Conservation (phyloP, 257 asterid genomes). For the Perilla frutescens region DNA sequence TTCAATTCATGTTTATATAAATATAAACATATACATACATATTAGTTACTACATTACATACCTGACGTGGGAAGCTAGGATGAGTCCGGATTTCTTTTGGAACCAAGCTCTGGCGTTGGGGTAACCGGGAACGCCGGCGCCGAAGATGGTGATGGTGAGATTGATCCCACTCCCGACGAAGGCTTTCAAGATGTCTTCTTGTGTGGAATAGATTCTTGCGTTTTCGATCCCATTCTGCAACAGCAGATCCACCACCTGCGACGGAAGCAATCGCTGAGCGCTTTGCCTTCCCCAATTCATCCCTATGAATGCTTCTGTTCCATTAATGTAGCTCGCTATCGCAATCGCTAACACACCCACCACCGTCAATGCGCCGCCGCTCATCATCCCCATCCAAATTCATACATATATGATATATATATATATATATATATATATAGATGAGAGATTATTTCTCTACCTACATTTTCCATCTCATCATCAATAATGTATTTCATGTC, state of each 20-base stretch:
- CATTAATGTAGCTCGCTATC: background rate
- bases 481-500: too few species aligned
- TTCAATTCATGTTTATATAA: too few species aligned
- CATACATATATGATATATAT: too few species aligned
- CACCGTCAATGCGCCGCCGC: background rate
- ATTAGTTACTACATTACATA: too few species aligned
- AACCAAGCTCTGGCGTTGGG: background rate
- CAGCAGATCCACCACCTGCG: slow-evolving; percentile 47
- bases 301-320: slow-evolving; percentile 33
- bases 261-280: slow-evolving; percentile 39
- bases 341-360: background rate
- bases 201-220: slow-evolving; percentile 27
- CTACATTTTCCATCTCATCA: too few species aligned
- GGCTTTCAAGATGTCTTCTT: slow-evolving; percentile 30
- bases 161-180: slow-evolving; percentile 38
- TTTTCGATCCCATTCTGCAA: slow-evolving; percentile 31
- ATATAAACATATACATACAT: too few species aligned
- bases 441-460: too few species aligned
- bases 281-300: slow-evolving; percentile 39
- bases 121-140: accelerated
- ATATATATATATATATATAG: too few species aligned
- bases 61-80: too few species aligned
- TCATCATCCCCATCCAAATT: background rate
- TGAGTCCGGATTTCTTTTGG: background rate
- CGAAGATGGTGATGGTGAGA: slow-evolving; percentile 7